Evolutionary conservation across 805 yeast species (phyloP).

Genomic region (Diddensiella transvaalensis): DNA sequence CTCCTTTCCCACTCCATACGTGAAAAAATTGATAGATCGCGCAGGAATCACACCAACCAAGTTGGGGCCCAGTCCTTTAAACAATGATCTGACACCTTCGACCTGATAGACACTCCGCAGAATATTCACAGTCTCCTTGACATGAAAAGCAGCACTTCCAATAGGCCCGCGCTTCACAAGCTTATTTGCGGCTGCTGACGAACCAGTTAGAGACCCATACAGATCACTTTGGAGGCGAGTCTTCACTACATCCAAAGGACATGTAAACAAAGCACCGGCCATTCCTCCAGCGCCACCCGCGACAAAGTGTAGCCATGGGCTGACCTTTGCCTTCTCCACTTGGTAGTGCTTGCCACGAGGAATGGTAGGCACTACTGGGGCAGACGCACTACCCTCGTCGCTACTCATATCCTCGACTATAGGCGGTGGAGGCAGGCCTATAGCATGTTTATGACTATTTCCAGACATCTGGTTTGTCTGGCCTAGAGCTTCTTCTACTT

Average conservation of each 20-base stretch:
- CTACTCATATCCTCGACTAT: conserved; percentile 22
- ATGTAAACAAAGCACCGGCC: conserved; percentile 93
- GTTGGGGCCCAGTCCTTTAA: conserved; percentile 95
- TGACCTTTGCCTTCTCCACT: conserved; percentile 28
- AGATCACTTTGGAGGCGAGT: conserved; percentile 92
- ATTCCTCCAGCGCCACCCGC: conserved; percentile 79
- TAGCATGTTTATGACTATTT: not conserved
- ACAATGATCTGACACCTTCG: conserved; percentile 85
- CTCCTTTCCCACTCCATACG: conserved; percentile 92
- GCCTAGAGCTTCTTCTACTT: no score
- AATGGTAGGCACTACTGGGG: conserved; percentile 26
- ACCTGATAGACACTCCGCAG: conserved; percentile 59
- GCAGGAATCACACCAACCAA: conserved; percentile 98
- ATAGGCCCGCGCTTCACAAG: conserved; percentile 27
- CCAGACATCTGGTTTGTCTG: not conserved
- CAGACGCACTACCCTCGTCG: conserved; percentile 24
- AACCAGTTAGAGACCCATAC: conserved; percentile 35
- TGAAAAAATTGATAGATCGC: conserved; percentile 91
- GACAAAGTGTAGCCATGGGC: conserved; percentile 48
- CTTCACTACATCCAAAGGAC: conserved; percentile 95
- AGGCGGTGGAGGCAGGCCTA: not conserved
- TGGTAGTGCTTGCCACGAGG: conserved; percentile 15
- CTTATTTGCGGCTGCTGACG: conserved; percentile 23
- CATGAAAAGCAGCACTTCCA: conserved; percentile 60
- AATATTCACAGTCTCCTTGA: conserved; percentile 76